Base-by-base conservation (phyloP, 1,139 yeast species). In the Debaryomyces udenii region DNA sequence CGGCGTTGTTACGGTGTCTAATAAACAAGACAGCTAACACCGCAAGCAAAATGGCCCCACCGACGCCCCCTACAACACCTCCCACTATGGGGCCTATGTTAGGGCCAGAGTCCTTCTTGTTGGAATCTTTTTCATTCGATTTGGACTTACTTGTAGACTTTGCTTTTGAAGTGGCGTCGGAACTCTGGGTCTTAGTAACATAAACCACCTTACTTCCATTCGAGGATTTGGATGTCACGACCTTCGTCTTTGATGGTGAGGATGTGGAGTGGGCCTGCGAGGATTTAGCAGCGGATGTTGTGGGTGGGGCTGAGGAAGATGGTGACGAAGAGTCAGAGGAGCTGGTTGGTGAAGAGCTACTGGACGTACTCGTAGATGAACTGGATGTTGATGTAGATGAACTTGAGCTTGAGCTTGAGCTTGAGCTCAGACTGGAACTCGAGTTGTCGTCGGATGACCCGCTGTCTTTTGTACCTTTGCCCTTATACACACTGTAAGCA, bases 11-110 rank as follows among this genome's bases (percentile, higher is more conserved):
- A 43, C 71, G 68, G 42, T 75, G 69, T 45, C 76, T 70, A 41
- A 80, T 57, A 44, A 81, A 53, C 53, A 80, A 70, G 53, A 81
- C 70, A 15, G 74, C 51, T 1, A 65, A 55, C 1, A 64, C 69
- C 3, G 71, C 79, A n/a, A 81, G 46, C 5, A 75, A 55, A 6
- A 69, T 68, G 2, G 78, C 51, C 1, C 70, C 81, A 10, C 71
- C 83, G 13, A 80, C 60, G 3, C 78, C 86, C 20, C 88, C 89
- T 10, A 81, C 83, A 1, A 78, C 87, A 18, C 86, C 86, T 11
- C 89, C 89, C 11, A 77, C 84, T 33, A 83, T 80, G 27, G 87
- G 80, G 4, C 82, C 87, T 3, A 63, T 57, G 37, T 66, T 69
- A 11, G 66, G 18, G 10, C 56, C 44, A 30, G 45, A 42, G 17